Conservation (phyloP, 768 basidiomycete species). For the Tubosaeta sp. region DNA sequence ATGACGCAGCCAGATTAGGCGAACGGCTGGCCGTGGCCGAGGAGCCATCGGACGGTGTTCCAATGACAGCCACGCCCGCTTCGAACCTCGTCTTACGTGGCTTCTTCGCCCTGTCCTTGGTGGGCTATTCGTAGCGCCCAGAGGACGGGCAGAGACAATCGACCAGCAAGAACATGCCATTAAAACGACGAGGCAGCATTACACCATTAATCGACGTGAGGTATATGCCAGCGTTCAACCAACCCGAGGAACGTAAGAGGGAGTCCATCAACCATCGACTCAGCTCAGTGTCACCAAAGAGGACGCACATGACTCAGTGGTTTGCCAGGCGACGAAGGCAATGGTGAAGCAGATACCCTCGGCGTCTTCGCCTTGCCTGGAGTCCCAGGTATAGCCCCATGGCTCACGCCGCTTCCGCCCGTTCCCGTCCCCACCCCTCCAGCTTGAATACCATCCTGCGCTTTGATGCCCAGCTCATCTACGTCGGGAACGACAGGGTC, state of each 20-base stretch:
- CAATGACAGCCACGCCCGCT: slow-evolving; percentile 3
- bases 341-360: slow-evolving; percentile 16
- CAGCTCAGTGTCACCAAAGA: slow-evolving; percentile 55
- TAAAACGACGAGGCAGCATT: slow-evolving; percentile 24
- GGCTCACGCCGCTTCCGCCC: slow-evolving; percentile 9
- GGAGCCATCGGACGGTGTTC: neutral
- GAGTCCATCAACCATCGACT: slow-evolving; percentile 42
- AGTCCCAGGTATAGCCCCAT: slow-evolving; percentile 16
- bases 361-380: slow-evolving; percentile 20
- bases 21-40: neutral
- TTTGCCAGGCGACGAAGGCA: slow-evolving; percentile 50
- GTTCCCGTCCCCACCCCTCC: slow-evolving; percentile 8
- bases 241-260: slow-evolving; percentile 9
- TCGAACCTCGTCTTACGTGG: slow-evolving; percentile 45
- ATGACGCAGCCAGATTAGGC: neutral
- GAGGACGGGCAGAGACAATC: neutral
- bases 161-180: slow-evolving; percentile 24
- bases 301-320: slow-evolving; percentile 86
- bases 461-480: slow-evolving; percentile 40
- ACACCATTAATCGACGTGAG: slow-evolving; percentile 31
- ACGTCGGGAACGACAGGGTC: slow-evolving; percentile 30
- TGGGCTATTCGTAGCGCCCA: slow-evolving; percentile 48
- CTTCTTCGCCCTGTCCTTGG: slow-evolving; percentile 68
- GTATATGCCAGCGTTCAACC: slow-evolving; percentile 19
- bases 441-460: slow-evolving; percentile 40